Evolutionary conservation across 2,329 filamentous ascomycete species (phyloP), one percentile per base, ranked within the genome.

Genomic region (Geosmithia flava): DNA sequence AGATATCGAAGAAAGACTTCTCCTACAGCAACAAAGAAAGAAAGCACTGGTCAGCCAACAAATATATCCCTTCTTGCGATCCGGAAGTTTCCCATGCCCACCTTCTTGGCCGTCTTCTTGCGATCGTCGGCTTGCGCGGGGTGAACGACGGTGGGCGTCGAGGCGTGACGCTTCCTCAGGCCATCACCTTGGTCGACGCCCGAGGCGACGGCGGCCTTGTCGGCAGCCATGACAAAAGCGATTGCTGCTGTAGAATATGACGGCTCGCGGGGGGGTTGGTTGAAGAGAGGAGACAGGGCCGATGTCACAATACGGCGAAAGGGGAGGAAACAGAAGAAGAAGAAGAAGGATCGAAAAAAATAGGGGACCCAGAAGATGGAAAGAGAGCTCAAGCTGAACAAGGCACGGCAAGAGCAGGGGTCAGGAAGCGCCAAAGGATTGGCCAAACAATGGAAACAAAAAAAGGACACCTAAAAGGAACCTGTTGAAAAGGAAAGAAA

Each of bases 21-120:
- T 72, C 63, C 66, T 76, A 54, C n/a, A 45, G 42, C 37, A n/a
- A 43, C 30, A 40, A 53, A 61, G 30, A 41, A 39, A 20, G 23
- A 13, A 47, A 47, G 20, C 43, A 23, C 20, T 33, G 20, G 42
- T 20, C 11, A 20, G 13, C 11, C 10, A 44, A 23, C 19, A 44
- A n/a, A 16, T 44, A 3, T 20, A 19, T 15, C 20, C 27, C 11
- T 37, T 11, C 15, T 11, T 23, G 17, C 19, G 42, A 20, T 27
- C 11, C 4, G 20, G n/a, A 41, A 8, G 23, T 27, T 8, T 27
- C 4, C 23, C 23, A 20, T 20, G n/a, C 33, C 33, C 54, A 80
- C 78, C 74, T 80, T 75, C 63, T 75, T 75, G 50, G 59, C 62
- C 19, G 72, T 64, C 62, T 77, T 75, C 69, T 81, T 82, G 62